Evolutionary conservation across 2,329 filamentous ascomycete species (phyloP), one percentile per base, ranked within the genome.

Genomic region (Orbilia javanica): DNA sequence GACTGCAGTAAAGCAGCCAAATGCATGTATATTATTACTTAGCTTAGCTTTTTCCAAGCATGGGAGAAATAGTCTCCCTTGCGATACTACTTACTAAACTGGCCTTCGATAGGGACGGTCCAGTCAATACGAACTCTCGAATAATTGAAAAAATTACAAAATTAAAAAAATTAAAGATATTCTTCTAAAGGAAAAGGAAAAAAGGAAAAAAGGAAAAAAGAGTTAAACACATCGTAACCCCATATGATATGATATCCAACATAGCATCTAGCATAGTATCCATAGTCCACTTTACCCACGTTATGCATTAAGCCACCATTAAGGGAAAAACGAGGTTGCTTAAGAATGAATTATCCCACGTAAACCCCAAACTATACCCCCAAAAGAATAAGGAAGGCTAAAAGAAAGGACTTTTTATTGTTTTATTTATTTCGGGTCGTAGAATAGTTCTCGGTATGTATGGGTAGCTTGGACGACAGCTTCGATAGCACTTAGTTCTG

Each of bases 401-500:
- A 10, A 36, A 36, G 34, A 10, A 11, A n/a, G n/a, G n/a, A n/a
- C n/a, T n/a, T n/a, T n/a, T n/a, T n/a, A n/a, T n/a, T n/a, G 34
- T 36, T 10, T 36, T 6, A 36, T 36, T 36, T 20, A 20, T 44
- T 70, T 76, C 20, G 55, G n/a, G 22, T 89, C 88, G 82, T 92
- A 94, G 83, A 97, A 97, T 64, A 98, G 91, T 79, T 90, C 87
- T 82, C 91, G 92, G 83, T 93, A 89, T 62, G 90, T 88, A 85
- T 97, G 94, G 36, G 93, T 96, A 39, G 90, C 91, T 73, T 97
- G 92, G 15, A 97, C 94, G 2, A 97, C 92, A 0, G 91, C 89
- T 72, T 93, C 90, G 77, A 90, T 91, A 36, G 93, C 88, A 66
- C 87, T 87, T 84, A 92, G 93, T 85, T 97, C 94, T 95, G 8